Evolutionary conservation across 1,139 yeast species (phyloP).

Genomic region (Geotrichum histeridarum): DNA sequence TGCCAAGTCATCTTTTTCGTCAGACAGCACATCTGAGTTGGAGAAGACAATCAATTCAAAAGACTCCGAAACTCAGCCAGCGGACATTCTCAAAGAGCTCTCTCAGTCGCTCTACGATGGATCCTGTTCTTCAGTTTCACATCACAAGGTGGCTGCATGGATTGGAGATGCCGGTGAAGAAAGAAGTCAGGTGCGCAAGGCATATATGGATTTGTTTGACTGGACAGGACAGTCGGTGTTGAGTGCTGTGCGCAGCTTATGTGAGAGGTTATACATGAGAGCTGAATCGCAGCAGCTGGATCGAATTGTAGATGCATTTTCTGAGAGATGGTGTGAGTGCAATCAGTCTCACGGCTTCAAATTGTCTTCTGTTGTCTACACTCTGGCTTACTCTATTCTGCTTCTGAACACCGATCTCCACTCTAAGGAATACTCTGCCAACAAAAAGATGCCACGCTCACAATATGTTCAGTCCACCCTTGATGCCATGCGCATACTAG

Average conservation of each 20-base stretch:
- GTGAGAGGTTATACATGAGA: constrained; percentile 61
- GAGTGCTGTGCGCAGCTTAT: constrained; percentile 54
- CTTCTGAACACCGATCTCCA: constrained; percentile 52
- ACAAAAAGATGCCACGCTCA: constrained; percentile 37
- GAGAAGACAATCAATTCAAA: no score
- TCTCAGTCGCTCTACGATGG: constrained; percentile 16
- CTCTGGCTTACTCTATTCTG: constrained; percentile 66
- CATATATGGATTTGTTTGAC: constrained; percentile 34
- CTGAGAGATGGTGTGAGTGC: constrained; percentile 60
- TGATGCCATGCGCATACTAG: constrained; percentile 20
- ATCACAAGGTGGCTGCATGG: constrained; percentile 32
- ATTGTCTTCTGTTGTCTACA: constrained; percentile 61
- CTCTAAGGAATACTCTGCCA: constrained; percentile 30
- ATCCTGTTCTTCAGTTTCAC: constrained; percentile 12
- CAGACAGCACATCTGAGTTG: no score
- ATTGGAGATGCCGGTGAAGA: constrained; percentile 31
- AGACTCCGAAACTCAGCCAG: neutral
- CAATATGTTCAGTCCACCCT: constrained; percentile 32
- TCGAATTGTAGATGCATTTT: constrained; percentile 62
- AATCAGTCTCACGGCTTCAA: constrained; percentile 47
- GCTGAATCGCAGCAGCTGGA: constrained; percentile 86
- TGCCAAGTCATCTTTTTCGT: no score
- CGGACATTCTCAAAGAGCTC: constrained; percentile 5
- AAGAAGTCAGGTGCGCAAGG: constrained; percentile 26
- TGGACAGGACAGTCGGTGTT: constrained; percentile 36